These are phyloP conservation scores for Pleoardoris graminearum DNA, from an alignment of 2,329 filamentous ascomycete species.

Conservation along the genomic window DNA sequence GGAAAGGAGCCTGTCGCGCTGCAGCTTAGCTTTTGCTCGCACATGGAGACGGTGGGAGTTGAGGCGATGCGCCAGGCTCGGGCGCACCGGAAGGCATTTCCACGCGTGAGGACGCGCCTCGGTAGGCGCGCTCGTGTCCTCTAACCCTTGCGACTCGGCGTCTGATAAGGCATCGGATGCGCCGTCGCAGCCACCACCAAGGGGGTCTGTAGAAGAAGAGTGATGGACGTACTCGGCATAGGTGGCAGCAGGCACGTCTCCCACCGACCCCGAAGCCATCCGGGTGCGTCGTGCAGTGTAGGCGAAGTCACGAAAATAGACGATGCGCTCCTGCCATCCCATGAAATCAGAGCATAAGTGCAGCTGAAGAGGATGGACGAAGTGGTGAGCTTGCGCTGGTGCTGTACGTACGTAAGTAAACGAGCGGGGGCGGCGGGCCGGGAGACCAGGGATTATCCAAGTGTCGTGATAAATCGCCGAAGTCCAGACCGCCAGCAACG, in stretches of 20 bases:
- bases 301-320: slow-evolving; percentile 48
- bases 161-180: slow-evolving; percentile 19
- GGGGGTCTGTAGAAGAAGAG: slow-evolving; percentile 26
- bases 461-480: not conserved
- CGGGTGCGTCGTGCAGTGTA: slow-evolving; percentile 50
- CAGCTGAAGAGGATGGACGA: not conserved
- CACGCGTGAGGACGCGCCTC: slow-evolving; percentile 13
- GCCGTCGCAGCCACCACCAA: slow-evolving; percentile 7
- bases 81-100: slow-evolving; percentile 33
- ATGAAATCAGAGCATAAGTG: slow-evolving; percentile 35
- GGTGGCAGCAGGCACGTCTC: slow-evolving; percentile 51
- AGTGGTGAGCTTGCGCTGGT: not conserved
- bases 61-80: slow-evolving; percentile 40
- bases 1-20: slow-evolving; percentile 56
- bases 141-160: slow-evolving; percentile 7
- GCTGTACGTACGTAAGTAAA: not conserved
- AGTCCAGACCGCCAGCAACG: too few relatives aligned
- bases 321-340: slow-evolving; percentile 41
- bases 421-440: not conserved
- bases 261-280: slow-evolving; percentile 53
- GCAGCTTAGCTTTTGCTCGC: slow-evolving; percentile 50
- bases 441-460: not conserved
- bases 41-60: slow-evolving; percentile 45
- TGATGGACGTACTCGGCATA: slow-evolving; percentile 57
- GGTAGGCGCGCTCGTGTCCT: slow-evolving; percentile 20